Percentiles rank a stretch among this genome's conserved stretches.
phyloP scores from a whole-genome alignment of 805 yeast species.

The Cyberlindnera xylosilytica region DNA sequence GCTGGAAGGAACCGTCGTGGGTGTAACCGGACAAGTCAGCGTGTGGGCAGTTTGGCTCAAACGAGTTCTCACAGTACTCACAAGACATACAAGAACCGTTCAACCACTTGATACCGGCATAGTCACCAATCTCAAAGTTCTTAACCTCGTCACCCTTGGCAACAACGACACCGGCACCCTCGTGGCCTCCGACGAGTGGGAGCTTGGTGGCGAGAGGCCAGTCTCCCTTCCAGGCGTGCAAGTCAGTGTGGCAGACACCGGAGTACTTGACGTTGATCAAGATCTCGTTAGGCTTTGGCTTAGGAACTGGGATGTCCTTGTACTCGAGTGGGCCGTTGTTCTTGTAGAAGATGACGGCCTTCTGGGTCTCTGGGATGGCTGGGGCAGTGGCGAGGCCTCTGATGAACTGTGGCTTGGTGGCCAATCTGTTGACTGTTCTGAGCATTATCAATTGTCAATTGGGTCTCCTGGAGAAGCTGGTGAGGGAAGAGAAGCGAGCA shows the following conservation, averaged over 20 bases:
- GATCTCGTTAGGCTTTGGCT: constrained; percentile 54
- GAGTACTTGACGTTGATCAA: constrained; percentile 58
- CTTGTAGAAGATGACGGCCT: constrained; percentile 50
- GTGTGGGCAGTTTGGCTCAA: constrained; percentile 66
- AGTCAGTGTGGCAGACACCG: constrained; percentile 65
- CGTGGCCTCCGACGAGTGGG: constrained; percentile 66
- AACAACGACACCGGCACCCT: constrained; percentile 66
- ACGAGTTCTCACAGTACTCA: constrained; percentile 51
- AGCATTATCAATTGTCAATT: constrained; percentile 5
- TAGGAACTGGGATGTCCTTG: constrained; percentile 54
- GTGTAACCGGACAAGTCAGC: constrained; percentile 77
- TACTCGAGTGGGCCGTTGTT: constrained; percentile 46
- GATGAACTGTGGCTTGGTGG: constrained; percentile 12
- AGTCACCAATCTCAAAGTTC: constrained; percentile 56
- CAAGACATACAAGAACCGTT: constrained; percentile 60
- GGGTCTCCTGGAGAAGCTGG: no score
- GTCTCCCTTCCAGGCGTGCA: constrained; percentile 68
- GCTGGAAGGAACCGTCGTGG: constrained; percentile 88
- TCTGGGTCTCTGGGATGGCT: constrained; percentile 45
- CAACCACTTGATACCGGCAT: constrained; percentile 63
- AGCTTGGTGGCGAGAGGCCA: constrained; percentile 58
- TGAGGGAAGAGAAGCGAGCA: no score
- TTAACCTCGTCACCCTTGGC: constrained; percentile 53
- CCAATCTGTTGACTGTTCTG: constrained; percentile 7
- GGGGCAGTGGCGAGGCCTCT: constrained; percentile 22